A percentile compares a stretch with the other conserved stretches of the same genome.
These are phyloP conservation scores for Pestalotiopsis sp. DNA, from an alignment of 2,329 filamentous ascomycete genomes.

Conservation along the genomic window DNA sequence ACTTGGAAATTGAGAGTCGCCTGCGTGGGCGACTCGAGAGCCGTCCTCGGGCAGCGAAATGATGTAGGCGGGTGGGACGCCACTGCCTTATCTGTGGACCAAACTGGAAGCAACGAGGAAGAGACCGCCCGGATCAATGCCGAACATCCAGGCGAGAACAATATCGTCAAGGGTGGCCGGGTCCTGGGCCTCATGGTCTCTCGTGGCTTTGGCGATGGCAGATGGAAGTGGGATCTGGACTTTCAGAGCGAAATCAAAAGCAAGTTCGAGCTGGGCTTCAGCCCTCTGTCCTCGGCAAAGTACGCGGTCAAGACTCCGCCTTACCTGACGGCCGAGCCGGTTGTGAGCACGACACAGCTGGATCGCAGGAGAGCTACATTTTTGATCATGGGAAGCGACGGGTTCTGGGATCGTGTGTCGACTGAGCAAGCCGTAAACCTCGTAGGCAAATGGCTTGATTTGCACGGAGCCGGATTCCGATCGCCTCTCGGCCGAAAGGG, in stretches of 20 bases:
- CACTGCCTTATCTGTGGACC: slow-evolving; percentile 62
- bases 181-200: slow-evolving; percentile 64
- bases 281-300: slow-evolving; percentile 34
- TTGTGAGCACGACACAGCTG: slow-evolving; percentile 60
- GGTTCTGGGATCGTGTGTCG: slow-evolving; percentile 65
- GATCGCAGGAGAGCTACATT: slow-evolving; percentile 53
- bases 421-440: slow-evolving; percentile 61
- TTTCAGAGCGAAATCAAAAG: slow-evolving; percentile 45
- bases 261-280: slow-evolving; percentile 46
- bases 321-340: slow-evolving; percentile 70
- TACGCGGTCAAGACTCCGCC: slow-evolving; percentile 49
- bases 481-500: slow-evolving; percentile 21
- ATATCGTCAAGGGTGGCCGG: slow-evolving; percentile 60
- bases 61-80: slow-evolving; percentile 49
- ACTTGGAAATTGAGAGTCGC: slow-evolving; percentile 61
- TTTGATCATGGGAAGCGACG: slow-evolving; percentile 68
- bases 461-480: slow-evolving; percentile 28
- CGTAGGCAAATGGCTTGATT: slow-evolving; percentile 56
- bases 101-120: slow-evolving; percentile 63
- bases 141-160: slow-evolving; percentile 65
- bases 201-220: slow-evolving; percentile 68
- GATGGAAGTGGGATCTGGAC: slow-evolving; percentile 65
- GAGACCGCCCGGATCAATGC: slow-evolving; percentile 57
- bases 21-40: slow-evolving; percentile 68
- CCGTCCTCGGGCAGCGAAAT: slow-evolving; percentile 59